These are phyloP conservation scores for Pugionium dolabratum DNA, from an alignment of 345 rosid genomes.

Conservation along the genomic window DNA sequence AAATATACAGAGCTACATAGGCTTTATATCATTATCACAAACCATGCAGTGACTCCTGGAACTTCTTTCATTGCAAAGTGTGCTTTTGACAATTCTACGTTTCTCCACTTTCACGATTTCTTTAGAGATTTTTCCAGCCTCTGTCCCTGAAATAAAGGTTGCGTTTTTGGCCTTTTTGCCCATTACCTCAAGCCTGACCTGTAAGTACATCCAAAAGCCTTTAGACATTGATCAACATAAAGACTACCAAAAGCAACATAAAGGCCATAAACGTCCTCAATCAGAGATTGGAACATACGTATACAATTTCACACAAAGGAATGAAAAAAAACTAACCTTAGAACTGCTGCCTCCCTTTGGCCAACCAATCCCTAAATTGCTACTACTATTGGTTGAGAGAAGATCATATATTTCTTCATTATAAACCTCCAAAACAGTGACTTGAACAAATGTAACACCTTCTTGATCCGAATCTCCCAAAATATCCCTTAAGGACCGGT, in stretches of 20 bases:
- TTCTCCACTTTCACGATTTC: constrained; percentile 97
- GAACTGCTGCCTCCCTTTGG: constrained; percentile 67
- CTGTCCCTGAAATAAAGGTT: constrained; percentile 76
- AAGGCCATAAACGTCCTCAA: no score
- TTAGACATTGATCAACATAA: background rate
- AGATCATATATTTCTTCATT: constrained; percentile 96
- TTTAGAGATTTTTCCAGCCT: constrained; percentile 82
- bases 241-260: no score
- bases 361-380: constrained; percentile 78
- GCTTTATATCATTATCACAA: constrained; percentile 25
- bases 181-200: constrained; percentile 96
- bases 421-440: constrained; percentile 86
- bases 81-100: constrained; percentile 89
- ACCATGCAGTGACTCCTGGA: constrained; percentile 99
- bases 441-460: constrained; percentile 75
- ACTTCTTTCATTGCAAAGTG: constrained; percentile 89
- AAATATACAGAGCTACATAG: background rate
- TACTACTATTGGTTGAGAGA: constrained; percentile 59
- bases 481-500: constrained; percentile 66
- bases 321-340: constrained; percentile 46
- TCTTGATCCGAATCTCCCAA: constrained; percentile 60
- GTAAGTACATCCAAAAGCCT: constrained; percentile 21
- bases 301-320: background rate
- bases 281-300: background rate
- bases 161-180: constrained; percentile 97